Evolutionary conservation across 202 grass and related monocot genomes (phyloP), one percentile per base, ranked within the genome.

Genomic region (Zizania palustris): DNA sequence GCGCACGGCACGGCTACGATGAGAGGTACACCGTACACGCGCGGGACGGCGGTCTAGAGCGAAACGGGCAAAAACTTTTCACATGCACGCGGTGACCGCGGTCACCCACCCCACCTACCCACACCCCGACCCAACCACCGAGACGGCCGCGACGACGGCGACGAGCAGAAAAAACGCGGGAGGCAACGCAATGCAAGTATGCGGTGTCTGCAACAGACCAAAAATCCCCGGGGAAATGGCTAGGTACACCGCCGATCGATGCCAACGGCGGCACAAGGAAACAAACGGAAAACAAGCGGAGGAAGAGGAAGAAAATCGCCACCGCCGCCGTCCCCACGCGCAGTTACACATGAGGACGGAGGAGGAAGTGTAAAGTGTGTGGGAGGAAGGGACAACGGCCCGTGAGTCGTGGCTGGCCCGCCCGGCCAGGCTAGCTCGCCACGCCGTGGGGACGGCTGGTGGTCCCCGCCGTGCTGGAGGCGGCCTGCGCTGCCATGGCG

Each of bases 401-500:
- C 45, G 82, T 78, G n/a, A n/a, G n/a, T n/a, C n/a, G n/a, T n/a
- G n/a, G n/a, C n/a, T 66, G 78, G 38, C 2, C n/a, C 36, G 14
- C 38, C 53, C 57, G 9, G 53, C 7, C 49, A 19, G 58, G 46
- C 53, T 48, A 19, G 20, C 49, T 33, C 45, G 55, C 11, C 56
- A 74, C 70, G 65, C 21, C 50, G n/a, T n/a, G n/a, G n/a, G n/a
- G n/a, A n/a, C n/a, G n/a, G 36, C 44, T 56, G 16, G n/a, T 54
- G 50, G 16, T 53, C 49, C 49, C 49, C 49, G 49, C 43, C 9
- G 63, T 16, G 33, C 33, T 54, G 16, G 28, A 49, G 64, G 76
- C 86, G 43, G 86, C 86, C 66, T 88, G 82, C 6, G 82, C 78
- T 10, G 79, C 85, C 91, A 86, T 93, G 82, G 88, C 85, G 39